A percentile compares a stretch with the other conserved stretches of the same genome.
These are phyloP conservation scores for Eustoma russellianum DNA, from an alignment of 257 asterid species.

Conservation along the genomic window DNA sequence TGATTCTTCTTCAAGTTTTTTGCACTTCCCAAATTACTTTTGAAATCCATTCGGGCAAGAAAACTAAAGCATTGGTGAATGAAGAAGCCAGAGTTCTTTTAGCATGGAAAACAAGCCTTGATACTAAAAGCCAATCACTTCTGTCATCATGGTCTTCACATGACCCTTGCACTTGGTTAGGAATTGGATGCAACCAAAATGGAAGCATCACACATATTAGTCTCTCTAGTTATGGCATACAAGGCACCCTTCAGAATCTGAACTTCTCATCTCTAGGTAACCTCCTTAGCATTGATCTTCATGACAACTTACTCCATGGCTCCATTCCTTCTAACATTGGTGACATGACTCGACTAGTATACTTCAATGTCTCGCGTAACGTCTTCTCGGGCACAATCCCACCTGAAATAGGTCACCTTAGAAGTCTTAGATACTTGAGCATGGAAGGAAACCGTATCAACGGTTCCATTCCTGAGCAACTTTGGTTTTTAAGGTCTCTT, in stretches of 20 bases:
- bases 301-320: constrained; percentile 16
- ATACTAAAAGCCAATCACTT: constrained; percentile 3
- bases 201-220: constrained; percentile 6
- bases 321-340: constrained; percentile 13
- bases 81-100: constrained; percentile 9
- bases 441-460: neutral
- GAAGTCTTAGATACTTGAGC: constrained; percentile 4
- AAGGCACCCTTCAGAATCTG: constrained; percentile 12
- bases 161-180: constrained; percentile 11
- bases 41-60: too few relatives aligned
- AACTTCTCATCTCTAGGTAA: constrained; percentile 10
- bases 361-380: constrained; percentile 1
- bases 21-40: too few relatives aligned
- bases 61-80: too few relatives aligned
- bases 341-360: constrained; percentile 2
- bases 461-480: constrained; percentile 7
- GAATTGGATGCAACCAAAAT: constrained; percentile 9
- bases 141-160: constrained; percentile 11
- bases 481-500: constrained; percentile 4
- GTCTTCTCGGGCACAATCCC: constrained; percentile 14
- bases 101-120: constrained; percentile 19
- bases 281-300: constrained; percentile 1
- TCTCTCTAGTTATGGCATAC: constrained; percentile 9
- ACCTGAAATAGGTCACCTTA: constrained; percentile 9
- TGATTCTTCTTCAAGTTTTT: too few relatives aligned